Conservation (phyloP, 2,329 filamentous ascomycete species). For the Epichloe sp. region DNA sequence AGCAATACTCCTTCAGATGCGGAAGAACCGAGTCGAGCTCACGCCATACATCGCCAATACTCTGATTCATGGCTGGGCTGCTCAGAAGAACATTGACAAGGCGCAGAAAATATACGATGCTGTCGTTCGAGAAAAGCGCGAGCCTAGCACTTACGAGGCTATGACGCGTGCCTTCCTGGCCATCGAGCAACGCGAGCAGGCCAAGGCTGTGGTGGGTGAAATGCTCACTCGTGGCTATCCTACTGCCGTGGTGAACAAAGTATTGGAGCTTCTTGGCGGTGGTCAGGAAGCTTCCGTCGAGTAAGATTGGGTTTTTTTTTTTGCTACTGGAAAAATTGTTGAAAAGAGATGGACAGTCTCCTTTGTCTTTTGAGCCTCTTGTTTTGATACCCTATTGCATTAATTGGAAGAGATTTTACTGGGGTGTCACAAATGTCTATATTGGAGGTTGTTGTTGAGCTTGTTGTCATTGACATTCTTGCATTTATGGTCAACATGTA, state of each 20-base stretch:
- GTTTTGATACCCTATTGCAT: constrained; percentile 14
- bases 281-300: constrained; percentile 25
- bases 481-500: not conserved
- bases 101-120: constrained; percentile 66
- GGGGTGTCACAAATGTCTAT: constrained; percentile 9
- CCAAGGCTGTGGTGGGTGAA: constrained; percentile 71
- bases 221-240: constrained; percentile 88
- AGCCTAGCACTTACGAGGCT: constrained; percentile 96
- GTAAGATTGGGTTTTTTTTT: constrained; percentile 13
- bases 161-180: constrained; percentile 92
- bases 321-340: constrained; percentile 1
- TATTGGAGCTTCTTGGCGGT: constrained; percentile 72
- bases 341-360: constrained; percentile 7
- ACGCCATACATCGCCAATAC: constrained; percentile 98
- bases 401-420: constrained; percentile 8
- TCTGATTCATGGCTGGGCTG: constrained; percentile 91
- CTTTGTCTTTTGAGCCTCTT: constrained; percentile 6
- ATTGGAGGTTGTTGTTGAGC: constrained; percentile 8
- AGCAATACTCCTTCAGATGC: constrained; percentile 64
- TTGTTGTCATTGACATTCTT: not conserved
- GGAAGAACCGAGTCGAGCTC: constrained; percentile 58
- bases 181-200: constrained; percentile 64
- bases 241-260: constrained; percentile 82
- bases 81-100: constrained; percentile 66
- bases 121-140: constrained; percentile 66